Evolutionary conservation across 2,329 filamentous ascomycete genomes (phyloP).

Genomic region (Ceratocystis cacaofunesta): DNA sequence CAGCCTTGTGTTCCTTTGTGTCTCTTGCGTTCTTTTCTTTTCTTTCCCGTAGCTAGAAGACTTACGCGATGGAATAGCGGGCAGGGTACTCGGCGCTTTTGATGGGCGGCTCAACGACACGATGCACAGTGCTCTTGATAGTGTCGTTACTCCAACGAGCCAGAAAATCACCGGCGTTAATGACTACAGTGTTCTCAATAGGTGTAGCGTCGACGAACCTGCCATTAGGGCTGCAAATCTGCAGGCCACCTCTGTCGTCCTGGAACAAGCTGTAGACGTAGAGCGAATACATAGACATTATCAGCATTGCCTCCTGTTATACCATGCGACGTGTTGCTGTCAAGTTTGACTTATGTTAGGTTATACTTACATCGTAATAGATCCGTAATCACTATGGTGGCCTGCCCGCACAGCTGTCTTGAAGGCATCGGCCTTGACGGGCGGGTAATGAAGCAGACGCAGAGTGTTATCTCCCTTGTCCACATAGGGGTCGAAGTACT

Average conservation of each 20-base stretch:
- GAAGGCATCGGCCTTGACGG: conserved; percentile 51
- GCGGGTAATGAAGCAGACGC: conserved; percentile 62
- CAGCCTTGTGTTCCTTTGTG: background rate
- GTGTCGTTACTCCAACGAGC: conserved; percentile 82
- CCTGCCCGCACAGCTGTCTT: conserved; percentile 59
- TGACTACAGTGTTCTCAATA: conserved; percentile 65
- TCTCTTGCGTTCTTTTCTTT: background rate
- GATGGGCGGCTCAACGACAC: conserved; percentile 71
- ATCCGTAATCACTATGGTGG: conserved; percentile 56
- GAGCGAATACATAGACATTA: background rate
- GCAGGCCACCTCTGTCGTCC: conserved; percentile 39
- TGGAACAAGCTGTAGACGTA: conserved; percentile 35
- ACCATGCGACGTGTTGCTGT: background rate
- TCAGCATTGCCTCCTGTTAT: background rate
- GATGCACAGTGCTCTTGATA: conserved; percentile 80
- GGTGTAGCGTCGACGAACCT: conserved; percentile 72
- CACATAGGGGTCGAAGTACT: conserved; percentile 64
- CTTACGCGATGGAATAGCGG: conserved; percentile 70
- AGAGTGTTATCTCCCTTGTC: conserved; percentile 56
- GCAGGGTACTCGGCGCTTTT: conserved; percentile 50
- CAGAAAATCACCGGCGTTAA: conserved; percentile 79
- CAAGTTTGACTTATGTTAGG: background rate
- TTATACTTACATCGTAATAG: conserved; percentile 34
- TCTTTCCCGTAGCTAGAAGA: conserved; percentile 17
- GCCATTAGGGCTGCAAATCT: conserved; percentile 54